Evolutionary conservation across 306 rosid genomes (phyloP), one percentile per base, ranked within the genome.

Genomic region (Prinsepia uniflora): DNA sequence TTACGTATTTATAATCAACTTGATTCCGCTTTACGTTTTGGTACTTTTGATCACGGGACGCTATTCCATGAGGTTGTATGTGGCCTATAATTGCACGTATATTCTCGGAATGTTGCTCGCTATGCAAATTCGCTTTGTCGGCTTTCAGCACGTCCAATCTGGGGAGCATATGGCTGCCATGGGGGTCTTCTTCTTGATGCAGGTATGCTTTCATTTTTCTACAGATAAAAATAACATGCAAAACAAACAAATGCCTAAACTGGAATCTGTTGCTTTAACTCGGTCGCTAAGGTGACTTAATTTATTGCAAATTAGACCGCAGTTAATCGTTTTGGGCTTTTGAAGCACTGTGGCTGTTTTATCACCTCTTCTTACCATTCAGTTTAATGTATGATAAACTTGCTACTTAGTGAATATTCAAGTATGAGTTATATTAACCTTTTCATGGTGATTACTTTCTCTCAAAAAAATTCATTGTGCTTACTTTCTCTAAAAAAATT

Each of bases 101-200:
- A 80, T 94, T 58, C 8, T 95, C 80, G 99, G 99, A 40, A 95
- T 95, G 99, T 63, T 95, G 86, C 89, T 94, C 5, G 99, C 97
- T 19, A 95, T 95, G 99, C 99, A 95, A 81, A 95, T 95, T 81
- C 92, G 99, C 44, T 95, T 95, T 13, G 99, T 95, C 61, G 99
- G 99, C 34, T 95, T 95, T 80, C 99, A 95, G 78, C 99, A 95
- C 74, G 99, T 95, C 10, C 99, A 95, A 77, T 95, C 99, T 11
- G 53, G 99, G 64, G 99, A 95, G 83, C 99, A 95, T 75, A 95
- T 95, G 99, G 99, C 90, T 58, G 92, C 99, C 12, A 87, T 95
- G 99, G 99, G 99, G 1, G 97, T 95, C 56, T 95, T 95, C 90
- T 95, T 95, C 95, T 80, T 95, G 86, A 81, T 95, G 74, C 99